Evolutionary conservation across 441 rosid genomes (phyloP), one percentile per base, ranked within the genome.

Genomic region (Pelargonium australe): DNA sequence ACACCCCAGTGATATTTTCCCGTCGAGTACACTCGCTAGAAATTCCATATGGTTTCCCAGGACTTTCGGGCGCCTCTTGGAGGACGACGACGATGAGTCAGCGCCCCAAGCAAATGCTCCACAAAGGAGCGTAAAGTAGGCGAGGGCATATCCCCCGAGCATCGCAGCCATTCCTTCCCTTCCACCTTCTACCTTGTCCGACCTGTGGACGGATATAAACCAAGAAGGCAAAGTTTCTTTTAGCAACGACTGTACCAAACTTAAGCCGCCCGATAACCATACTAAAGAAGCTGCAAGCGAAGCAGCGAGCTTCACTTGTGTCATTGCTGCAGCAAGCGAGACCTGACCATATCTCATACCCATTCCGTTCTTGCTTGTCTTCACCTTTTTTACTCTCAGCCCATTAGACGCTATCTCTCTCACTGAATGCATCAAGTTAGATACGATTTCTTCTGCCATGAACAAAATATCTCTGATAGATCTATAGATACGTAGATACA

Each of bases 71-170:
- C 91, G 83, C 34, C 89, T 81, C 78, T 78, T 88, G 19, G 91
- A 85, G 68, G 92, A 86, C 12, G 86, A 72, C 23, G 88, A 79
- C 28, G 84, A 78, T 0, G 88, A 85, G 64, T 88, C 89, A 1
- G 85, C 72, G 2, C 95, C 91, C 95, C 95, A 88, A 20, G 89
- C 86, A 16, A 86, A 84, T 47, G 91, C 85, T 70, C 88, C 87
- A 14, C 89, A 84, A 49, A 85, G 81, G 57, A 88, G 79, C 0
- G 82, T 80, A 72, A 88, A 88, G 76, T 86, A 84, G 25, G 91
- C 89, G 17, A 88, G 87, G 7, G 89, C 89, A 63, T 85, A 84
- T 7, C 95, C 95, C 55, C 88, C 78, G 13, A 88, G 86, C 86
- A 83, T 84, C 28, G 89, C 85, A 37, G 84, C 86, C 70, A 83